A percentile compares a stretch with the other conserved stretches of the same genome.
These are phyloP conservation scores for Apiospora aurea DNA, from an alignment of 2,329 filamentous ascomycete genomes.

Conservation along the genomic window DNA sequence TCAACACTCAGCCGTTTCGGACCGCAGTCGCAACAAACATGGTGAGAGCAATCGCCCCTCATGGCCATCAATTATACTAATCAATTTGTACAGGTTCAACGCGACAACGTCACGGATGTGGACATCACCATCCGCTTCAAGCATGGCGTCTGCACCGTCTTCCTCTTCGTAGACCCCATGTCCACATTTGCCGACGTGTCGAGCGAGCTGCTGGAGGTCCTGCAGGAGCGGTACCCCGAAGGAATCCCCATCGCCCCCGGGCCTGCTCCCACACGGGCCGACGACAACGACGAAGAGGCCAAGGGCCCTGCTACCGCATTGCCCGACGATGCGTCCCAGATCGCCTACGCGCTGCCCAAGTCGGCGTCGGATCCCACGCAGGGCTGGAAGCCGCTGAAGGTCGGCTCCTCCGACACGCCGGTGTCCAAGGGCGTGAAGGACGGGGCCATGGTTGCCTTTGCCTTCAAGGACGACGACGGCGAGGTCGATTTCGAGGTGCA, in stretches of 20 bases:
- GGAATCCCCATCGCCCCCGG: constrained; percentile 53
- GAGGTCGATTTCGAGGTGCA: constrained; percentile 54
- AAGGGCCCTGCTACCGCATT: constrained; percentile 41
- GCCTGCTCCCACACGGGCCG: constrained; percentile 47
- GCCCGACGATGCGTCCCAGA: constrained; percentile 48
- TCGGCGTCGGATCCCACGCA: constrained; percentile 51
- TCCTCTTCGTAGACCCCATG: constrained; percentile 68
- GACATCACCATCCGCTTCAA: constrained; percentile 68
- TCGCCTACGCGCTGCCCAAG: constrained; percentile 57
- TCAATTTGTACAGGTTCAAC: constrained; percentile 8
- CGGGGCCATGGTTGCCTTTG: constrained; percentile 58
- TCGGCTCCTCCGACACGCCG: constrained; percentile 48
- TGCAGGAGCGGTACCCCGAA: constrained; percentile 63
- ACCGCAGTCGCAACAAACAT: neutral
- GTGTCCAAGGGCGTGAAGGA: constrained; percentile 53
- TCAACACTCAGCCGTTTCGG: neutral
- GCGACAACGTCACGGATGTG: constrained; percentile 13
- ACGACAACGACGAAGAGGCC: constrained; percentile 30
- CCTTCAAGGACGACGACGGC: constrained; percentile 49
- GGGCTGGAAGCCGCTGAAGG: constrained; percentile 58
- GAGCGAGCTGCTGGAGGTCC: constrained; percentile 61
- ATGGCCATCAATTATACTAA: neutral
- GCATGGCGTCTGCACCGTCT: constrained; percentile 73
- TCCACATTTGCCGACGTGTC: constrained; percentile 65
- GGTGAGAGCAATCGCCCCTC: neutral